Percentiles rank a stretch among this genome's conserved stretches.
Conservation (phyloP, 495 filamentous ascomycete genomes). For the Hyaloscypha hepaticicola region DNA sequence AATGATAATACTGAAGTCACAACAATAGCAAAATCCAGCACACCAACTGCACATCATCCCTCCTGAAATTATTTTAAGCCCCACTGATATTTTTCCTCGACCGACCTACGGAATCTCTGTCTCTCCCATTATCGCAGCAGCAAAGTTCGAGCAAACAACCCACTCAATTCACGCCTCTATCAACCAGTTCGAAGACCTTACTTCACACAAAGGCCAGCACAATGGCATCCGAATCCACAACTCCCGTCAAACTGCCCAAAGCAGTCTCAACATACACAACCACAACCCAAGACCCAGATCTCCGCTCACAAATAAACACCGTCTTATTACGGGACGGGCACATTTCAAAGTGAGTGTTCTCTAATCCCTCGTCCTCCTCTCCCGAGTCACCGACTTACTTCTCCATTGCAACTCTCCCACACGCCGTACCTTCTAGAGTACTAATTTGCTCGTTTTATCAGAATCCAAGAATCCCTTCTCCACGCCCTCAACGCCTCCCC, state of each 20-base stretch:
- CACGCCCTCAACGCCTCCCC: slow-evolving; percentile 50
- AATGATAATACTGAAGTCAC: neutral
- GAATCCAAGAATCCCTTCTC: slow-evolving; percentile 57
- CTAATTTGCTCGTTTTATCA: slow-evolving; percentile 25
- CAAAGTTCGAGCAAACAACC: neutral
- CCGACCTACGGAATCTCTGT: neutral
- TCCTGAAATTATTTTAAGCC: neutral
- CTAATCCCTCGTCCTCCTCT: slow-evolving; percentile 2
- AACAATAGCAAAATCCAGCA: neutral
- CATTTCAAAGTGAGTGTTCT: slow-evolving; percentile 42
- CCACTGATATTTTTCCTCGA: neutral
- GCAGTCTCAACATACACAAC: slow-evolving; percentile 49
- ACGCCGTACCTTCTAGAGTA: neutral
- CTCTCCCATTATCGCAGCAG: neutral
- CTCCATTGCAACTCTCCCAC: neutral
- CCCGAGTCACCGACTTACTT: neutral
- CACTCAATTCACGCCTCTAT: neutral
- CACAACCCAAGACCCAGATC: slow-evolving; percentile 49
- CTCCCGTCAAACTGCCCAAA: slow-evolving; percentile 51
- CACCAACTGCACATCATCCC: neutral
- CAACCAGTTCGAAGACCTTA: neutral
- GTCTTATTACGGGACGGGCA: slow-evolving; percentile 48
- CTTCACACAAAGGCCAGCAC: neutral
- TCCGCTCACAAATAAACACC: slow-evolving; percentile 53
- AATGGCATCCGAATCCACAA: slow-evolving; percentile 41